These are phyloP conservation scores for Chalara sp. DNA, from an alignment of 2,329 filamentous ascomycete genomes.

Conservation along the genomic window DNA sequence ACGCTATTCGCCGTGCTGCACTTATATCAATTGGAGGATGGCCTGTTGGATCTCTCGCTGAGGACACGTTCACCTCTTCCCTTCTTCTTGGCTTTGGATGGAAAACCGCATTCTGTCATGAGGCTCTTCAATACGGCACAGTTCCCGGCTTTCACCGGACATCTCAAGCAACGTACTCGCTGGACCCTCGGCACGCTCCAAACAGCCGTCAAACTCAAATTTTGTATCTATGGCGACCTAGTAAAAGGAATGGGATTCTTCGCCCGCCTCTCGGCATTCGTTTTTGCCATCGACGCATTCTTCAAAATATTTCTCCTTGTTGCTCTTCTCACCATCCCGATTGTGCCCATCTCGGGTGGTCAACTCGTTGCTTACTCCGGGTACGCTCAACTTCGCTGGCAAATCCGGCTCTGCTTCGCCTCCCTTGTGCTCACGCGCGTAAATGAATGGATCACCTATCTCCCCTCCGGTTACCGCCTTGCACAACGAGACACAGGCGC, in stretches of 20 bases:
- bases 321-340: conserved; percentile 50
- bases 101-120: conserved; percentile 54
- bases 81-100: conserved; percentile 53
- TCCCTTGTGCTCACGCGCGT: conserved; percentile 44
- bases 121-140: conserved; percentile 52
- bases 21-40: conserved; percentile 56
- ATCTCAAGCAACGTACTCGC: conserved; percentile 50
- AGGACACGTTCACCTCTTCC: conserved; percentile 54
- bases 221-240: conserved; percentile 48
- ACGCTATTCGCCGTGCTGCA: conserved; percentile 50
- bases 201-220: conserved; percentile 52
- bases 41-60: conserved; percentile 50
- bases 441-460: conserved; percentile 50
- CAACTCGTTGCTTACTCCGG: conserved; percentile 49
- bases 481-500: conserved; percentile 49
- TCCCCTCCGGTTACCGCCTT: conserved; percentile 52
- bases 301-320: conserved; percentile 49
- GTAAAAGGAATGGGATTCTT: conserved; percentile 47
- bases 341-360: conserved; percentile 50
- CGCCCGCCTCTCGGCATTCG: conserved; percentile 51
- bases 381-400: conserved; percentile 48
- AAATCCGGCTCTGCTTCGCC: conserved; percentile 49
- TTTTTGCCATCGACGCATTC: conserved; percentile 48
- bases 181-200: conserved; percentile 53
- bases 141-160: conserved; percentile 49